phyloP scores from a whole-genome alignment of 225 moss, liverwort and hornwort genomes.

The Anthoceros angustus region DNA sequence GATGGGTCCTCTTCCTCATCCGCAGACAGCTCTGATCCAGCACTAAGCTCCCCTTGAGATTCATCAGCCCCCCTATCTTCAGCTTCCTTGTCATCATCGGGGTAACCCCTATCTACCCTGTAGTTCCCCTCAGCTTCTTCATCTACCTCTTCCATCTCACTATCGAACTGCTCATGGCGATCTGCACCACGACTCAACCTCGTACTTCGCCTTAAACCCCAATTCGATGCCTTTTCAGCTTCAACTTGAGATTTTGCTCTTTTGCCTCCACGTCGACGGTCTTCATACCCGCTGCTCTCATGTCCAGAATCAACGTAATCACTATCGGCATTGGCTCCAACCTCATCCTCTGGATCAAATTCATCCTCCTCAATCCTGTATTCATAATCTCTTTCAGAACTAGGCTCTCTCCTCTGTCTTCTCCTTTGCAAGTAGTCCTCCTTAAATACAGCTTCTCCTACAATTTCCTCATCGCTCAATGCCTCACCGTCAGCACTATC shows the following conservation, averaged over 20 bases:
- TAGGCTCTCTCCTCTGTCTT: conserved; percentile 35
- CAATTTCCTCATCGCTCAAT: conserved; percentile 86
- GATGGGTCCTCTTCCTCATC: conserved; percentile 22
- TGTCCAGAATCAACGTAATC: background rate
- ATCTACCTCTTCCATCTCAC: conserved; percentile 1
- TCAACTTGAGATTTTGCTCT: background rate
- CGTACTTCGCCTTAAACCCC: background rate
- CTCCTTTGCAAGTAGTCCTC: conserved; percentile 69
- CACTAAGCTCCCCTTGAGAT: conserved; percentile 8
- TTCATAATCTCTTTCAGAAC: conserved; percentile 40
- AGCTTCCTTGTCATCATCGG: conserved; percentile 35
- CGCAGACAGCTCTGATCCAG: conserved; percentile 26
- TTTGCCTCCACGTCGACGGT: background rate
- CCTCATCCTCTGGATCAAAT: background rate
- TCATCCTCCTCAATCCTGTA: conserved; percentile 15
- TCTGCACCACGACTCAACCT: background rate
- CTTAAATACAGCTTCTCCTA: conserved; percentile 92
- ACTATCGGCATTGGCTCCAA: background rate
- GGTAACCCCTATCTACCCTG: conserved; percentile 35
- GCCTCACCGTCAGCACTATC: conserved; percentile 30
- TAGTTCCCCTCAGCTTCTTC: background rate
- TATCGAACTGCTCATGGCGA: background rate
- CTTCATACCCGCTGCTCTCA: background rate
- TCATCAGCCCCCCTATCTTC: conserved; percentile 38
- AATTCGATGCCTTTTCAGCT: background rate